Percentiles rank a stretch among this genome's conserved stretches.
Evolutionary conservation across 257 asterid species (phyloP).

Genomic region (Jaltomata sinuosa): DNA sequence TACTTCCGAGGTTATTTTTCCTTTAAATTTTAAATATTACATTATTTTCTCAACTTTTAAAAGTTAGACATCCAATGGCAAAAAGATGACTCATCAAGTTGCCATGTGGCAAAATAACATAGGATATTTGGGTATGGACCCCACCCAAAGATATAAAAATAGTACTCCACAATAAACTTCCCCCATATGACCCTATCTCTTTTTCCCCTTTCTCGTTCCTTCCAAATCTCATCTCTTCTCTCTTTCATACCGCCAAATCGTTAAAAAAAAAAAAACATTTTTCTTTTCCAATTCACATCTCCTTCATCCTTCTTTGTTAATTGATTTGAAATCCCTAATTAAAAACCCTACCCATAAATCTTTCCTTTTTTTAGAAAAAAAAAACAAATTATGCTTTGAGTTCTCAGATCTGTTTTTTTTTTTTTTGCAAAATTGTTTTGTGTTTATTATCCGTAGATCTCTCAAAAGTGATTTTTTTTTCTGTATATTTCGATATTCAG

Average conservation of each 20-base stretch:
- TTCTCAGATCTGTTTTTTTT: constrained; percentile 43
- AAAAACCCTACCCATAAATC: constrained; percentile 35
- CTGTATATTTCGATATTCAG: constrained; percentile 1
- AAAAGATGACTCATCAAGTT: not conserved
- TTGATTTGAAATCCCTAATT: not conserved
- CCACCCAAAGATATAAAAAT: constrained; percentile 19
- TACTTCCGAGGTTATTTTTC: no score
- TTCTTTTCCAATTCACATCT: not conserved
- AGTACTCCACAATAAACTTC: constrained; percentile 6
- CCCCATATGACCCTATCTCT: constrained; percentile 13
- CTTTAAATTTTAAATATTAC: no score
- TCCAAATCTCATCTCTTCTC: constrained; percentile 24
- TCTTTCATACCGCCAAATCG: constrained; percentile 35
- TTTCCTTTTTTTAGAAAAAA: not conserved
- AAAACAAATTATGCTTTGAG: not conserved
- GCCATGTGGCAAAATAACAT: constrained; percentile 30
- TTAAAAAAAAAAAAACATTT: no score
- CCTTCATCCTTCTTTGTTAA: constrained; percentile 1
- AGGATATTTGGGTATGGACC: constrained; percentile 28
- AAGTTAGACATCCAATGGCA: not conserved
- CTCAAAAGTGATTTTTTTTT: not conserved
- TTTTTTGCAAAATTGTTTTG: not conserved
- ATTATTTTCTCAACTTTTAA: no score
- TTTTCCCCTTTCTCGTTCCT: constrained; percentile 28
- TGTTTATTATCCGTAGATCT: constrained; percentile 30